A percentile compares a stretch with the other conserved stretches of the same genome.
These are phyloP conservation scores for Hebeloma cylindrosporum DNA, from an alignment of 768 basidiomycete genomes.

Conservation along the genomic window DNA sequence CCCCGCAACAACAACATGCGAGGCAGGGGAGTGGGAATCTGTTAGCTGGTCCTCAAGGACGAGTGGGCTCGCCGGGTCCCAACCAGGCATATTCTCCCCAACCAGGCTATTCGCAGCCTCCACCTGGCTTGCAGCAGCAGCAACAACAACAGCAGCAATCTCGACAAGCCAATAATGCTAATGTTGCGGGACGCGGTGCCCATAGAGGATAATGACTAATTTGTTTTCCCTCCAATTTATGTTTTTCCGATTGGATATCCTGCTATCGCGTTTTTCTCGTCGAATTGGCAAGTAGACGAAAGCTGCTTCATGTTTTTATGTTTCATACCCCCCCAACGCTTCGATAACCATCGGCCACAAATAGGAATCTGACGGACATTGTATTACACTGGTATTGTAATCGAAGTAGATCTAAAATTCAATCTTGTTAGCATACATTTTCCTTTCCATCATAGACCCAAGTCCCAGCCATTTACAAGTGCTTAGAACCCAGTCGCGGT, in stretches of 20 bases:
- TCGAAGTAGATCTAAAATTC: slow-evolving; percentile 16
- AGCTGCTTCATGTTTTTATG: not conserved
- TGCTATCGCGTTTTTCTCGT: slow-evolving; percentile 2
- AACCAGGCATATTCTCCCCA: slow-evolving; percentile 13
- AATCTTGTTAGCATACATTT: slow-evolving; percentile 13
- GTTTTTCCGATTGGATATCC: slow-evolving; percentile 11
- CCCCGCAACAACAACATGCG: slow-evolving; percentile 17
- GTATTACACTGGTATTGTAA: slow-evolving; percentile 31
- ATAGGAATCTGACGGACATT: slow-evolving; percentile 18
- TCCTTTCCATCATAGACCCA: no score
- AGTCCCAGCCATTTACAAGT: slow-evolving; percentile 8
- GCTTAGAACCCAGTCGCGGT: not conserved
- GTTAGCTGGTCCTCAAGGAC: slow-evolving; percentile 1
- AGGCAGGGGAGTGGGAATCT: slow-evolving; percentile 3
- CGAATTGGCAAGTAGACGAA: slow-evolving; percentile 4
- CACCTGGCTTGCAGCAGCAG: slow-evolving; percentile 20
- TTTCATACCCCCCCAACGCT: not conserved
- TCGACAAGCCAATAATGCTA: slow-evolving; percentile 26
- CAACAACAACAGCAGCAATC: slow-evolving; percentile 31
- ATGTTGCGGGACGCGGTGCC: slow-evolving; percentile 44
- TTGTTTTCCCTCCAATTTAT: slow-evolving; percentile 10
- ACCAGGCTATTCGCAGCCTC: slow-evolving; percentile 16
- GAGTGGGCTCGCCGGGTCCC: slow-evolving; percentile 16
- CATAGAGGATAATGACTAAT: slow-evolving; percentile 29
- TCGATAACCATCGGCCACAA: slow-evolving; percentile 6